Conservation (phyloP, 768 basidiomycete genomes). For the Trametes meyenii region DNA sequence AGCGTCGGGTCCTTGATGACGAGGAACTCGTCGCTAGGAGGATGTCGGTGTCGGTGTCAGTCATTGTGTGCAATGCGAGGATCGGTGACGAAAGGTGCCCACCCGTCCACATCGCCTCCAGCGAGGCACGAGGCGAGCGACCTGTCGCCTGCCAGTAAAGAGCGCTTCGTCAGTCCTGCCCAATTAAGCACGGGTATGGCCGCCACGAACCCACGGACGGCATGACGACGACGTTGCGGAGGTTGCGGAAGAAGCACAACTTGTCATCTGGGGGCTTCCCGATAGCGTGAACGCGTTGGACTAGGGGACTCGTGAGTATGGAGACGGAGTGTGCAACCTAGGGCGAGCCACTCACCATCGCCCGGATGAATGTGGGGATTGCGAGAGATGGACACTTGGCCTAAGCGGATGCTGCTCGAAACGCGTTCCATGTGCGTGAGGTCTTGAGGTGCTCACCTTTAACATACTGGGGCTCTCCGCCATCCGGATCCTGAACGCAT, state of each 20-base stretch:
- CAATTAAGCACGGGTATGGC: background rate
- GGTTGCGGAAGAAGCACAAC: conserved; percentile 58
- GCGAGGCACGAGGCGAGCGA: conserved; percentile 74
- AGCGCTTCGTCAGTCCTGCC: background rate
- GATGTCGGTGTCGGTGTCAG: background rate
- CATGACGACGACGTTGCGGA: conserved; percentile 76
- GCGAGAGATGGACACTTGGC: conserved; percentile 51
- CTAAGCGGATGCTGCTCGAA: conserved; percentile 6
- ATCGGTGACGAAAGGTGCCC: background rate
- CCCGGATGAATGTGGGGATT: conserved; percentile 82
- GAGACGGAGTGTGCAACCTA: background rate
- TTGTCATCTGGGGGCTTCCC: conserved; percentile 63
- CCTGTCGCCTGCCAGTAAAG: conserved; percentile 46
- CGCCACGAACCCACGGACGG: conserved; percentile 55
- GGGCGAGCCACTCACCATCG: conserved; percentile 49
- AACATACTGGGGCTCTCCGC: conserved; percentile 55
- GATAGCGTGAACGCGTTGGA: conserved; percentile 72
- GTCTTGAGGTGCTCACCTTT: conserved; percentile 47
- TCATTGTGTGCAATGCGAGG: no score
- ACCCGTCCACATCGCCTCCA: conserved; percentile 83
- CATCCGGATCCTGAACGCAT: conserved; percentile 58
- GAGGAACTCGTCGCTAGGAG: conserved; percentile 61
- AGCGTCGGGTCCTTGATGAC: conserved; percentile 59
- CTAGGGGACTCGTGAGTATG: conserved; percentile 37
- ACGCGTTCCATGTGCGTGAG: background rate